phyloP scores from a whole-genome alignment of 768 basidiomycete genomes.

The Pilatotrama ljubarskyi region DNA sequence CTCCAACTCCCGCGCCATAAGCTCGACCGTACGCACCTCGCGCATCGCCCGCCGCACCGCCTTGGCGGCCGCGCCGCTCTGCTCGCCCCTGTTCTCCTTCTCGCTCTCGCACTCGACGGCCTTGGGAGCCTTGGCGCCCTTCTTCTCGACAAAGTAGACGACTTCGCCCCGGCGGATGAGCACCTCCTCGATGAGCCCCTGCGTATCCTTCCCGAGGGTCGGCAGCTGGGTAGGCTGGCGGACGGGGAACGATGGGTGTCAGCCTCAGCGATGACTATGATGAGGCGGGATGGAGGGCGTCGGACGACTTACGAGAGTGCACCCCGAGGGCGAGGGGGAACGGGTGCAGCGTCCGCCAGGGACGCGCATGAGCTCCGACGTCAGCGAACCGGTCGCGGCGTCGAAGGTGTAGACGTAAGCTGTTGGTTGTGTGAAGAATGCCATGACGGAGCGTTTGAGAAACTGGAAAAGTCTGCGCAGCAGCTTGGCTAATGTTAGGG shows the following conservation, averaged over 20 bases:
- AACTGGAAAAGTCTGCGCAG: slow-evolving; percentile 4
- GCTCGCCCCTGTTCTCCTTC: not conserved
- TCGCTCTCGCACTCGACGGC: not conserved
- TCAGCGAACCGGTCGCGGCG: slow-evolving; percentile 1
- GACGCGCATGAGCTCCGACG: slow-evolving; percentile 7
- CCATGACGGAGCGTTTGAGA: not conserved
- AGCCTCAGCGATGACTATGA: no score
- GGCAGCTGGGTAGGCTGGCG: not conserved
- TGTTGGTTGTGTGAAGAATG: not conserved
- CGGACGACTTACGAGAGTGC: no score
- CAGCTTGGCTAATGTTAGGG: not conserved
- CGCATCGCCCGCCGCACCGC: slow-evolving; percentile 7
- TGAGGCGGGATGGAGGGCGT: not conserved
- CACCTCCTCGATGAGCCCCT: slow-evolving; percentile 8
- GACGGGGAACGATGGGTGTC: no score
- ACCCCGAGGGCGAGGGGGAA: not conserved
- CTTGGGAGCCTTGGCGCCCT: not conserved
- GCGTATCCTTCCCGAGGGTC: slow-evolving; percentile 6
- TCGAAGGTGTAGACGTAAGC: slow-evolving; percentile 12
- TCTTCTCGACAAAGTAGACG: slow-evolving; percentile 6
- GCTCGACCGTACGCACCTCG: slow-evolving; percentile 5
- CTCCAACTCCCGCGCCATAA: slow-evolving; percentile 4
- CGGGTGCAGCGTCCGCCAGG: not conserved
- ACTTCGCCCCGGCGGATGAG: slow-evolving; percentile 1
- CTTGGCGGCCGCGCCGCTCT: not conserved